A percentile compares a stretch with the other conserved stretches of the same genome.
phyloP scores from a whole-genome alignment of 2,329 filamentous ascomycete genomes.

The Biscogniauxia sp. region DNA sequence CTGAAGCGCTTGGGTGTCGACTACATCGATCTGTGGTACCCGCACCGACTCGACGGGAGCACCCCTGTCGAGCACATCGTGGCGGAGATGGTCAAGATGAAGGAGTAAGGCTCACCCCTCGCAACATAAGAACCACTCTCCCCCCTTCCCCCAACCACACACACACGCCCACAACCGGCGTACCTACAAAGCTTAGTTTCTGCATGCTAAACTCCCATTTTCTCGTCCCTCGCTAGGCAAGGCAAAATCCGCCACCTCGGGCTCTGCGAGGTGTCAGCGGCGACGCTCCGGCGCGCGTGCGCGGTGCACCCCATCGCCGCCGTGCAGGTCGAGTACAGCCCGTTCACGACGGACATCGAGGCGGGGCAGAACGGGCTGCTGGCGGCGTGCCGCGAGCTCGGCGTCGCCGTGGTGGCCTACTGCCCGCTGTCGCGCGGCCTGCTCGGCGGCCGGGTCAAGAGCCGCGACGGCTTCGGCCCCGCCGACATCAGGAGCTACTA shows the following conservation, averaged over 20 bases:
- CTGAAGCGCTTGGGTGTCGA: slow-evolving; percentile 31
- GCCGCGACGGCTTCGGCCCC: slow-evolving; percentile 31
- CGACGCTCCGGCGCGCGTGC: slow-evolving; percentile 48
- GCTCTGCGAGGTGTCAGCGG: slow-evolving; percentile 46
- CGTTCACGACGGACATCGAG: slow-evolving; percentile 50
- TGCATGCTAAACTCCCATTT: background rate
- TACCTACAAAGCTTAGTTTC: background rate
- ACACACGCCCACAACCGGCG: no score
- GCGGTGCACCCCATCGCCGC: slow-evolving; percentile 48
- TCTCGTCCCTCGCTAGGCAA: slow-evolving; percentile 29
- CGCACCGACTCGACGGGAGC: slow-evolving; percentile 41
- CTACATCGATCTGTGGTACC: slow-evolving; percentile 46
- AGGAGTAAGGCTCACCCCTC: slow-evolving; percentile 27
- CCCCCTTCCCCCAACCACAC: no score
- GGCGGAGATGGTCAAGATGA: slow-evolving; percentile 41
- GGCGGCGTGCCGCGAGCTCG: slow-evolving; percentile 46
- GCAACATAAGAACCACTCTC: no score
- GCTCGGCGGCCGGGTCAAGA: slow-evolving; percentile 33
- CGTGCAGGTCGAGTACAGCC: slow-evolving; percentile 53
- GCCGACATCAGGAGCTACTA: slow-evolving; percentile 15
- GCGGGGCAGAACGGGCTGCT: slow-evolving; percentile 38
- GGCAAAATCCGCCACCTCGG: slow-evolving; percentile 55
- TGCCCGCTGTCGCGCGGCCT: slow-evolving; percentile 43
- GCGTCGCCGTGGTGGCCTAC: slow-evolving; percentile 41
- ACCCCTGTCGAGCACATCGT: slow-evolving; percentile 49